Conservation (phyloP, 148 eudicot genomes). For the Vaccinium vitisidaea region DNA sequence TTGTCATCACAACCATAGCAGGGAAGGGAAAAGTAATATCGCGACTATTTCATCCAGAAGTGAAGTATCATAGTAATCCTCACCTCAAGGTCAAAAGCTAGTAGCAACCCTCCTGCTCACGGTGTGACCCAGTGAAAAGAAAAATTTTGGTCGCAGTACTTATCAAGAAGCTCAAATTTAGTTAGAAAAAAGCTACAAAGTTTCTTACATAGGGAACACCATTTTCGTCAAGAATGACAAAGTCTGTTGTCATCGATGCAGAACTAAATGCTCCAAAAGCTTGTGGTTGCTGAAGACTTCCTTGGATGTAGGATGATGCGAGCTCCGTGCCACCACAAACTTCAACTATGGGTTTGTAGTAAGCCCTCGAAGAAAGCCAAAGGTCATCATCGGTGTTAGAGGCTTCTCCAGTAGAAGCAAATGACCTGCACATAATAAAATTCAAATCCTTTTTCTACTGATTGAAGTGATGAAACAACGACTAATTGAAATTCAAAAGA, state of each 20-base stretch:
- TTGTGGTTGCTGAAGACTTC: constrained; percentile 81
- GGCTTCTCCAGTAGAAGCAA: constrained; percentile 82
- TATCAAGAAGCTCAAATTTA: neutral
- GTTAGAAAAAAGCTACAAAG: constrained; percentile 1
- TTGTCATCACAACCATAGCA: neutral
- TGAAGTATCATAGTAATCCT: neutral
- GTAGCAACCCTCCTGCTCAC: neutral
- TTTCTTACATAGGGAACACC: constrained; percentile 75
- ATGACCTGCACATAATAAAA: constrained; percentile 40
- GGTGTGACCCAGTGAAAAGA: constrained; percentile 1
- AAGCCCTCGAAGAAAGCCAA: constrained; percentile 91
- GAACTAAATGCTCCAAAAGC: constrained; percentile 90
- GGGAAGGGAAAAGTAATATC: neutral
- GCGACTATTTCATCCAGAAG: neutral
- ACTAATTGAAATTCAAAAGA: neutral
- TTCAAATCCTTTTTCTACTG: neutral
- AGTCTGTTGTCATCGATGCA: constrained; percentile 62
- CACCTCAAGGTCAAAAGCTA: neutral
- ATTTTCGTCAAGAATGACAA: constrained; percentile 73
- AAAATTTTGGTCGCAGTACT: neutral
- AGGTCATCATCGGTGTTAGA: constrained; percentile 93
- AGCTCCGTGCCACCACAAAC: constrained; percentile 97
- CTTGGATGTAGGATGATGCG: constrained; percentile 66
- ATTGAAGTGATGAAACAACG: neutral
- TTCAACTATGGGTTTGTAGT: constrained; percentile 78